phyloP scores from a whole-genome alignment of 2,329 filamentous ascomycete genomes.

The Pseudofabraea citricarpa region DNA sequence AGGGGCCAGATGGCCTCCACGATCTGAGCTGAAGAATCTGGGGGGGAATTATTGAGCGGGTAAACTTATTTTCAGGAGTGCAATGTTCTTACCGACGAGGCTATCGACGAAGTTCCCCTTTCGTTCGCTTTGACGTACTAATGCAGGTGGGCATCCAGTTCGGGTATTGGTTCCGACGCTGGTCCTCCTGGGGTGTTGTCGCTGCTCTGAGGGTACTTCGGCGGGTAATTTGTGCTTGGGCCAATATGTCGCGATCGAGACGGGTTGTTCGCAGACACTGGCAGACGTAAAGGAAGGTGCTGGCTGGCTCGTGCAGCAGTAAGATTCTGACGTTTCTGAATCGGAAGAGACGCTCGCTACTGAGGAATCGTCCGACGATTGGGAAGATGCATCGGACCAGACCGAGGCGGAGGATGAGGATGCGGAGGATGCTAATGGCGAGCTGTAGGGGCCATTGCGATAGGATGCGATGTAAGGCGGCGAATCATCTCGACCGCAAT shows the following conservation, averaged over 20 bases:
- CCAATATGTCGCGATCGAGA: slow-evolving; percentile 24
- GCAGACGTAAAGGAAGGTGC: slow-evolving; percentile 28
- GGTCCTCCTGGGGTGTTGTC: slow-evolving; percentile 59
- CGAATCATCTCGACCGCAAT: slow-evolving; percentile 47
- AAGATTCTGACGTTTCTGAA: slow-evolving; percentile 42
- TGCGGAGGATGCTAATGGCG: slow-evolving; percentile 67
- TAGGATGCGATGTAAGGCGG: slow-evolving; percentile 45
- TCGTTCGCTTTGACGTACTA: slow-evolving; percentile 83
- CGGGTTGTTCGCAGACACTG: slow-evolving; percentile 25
- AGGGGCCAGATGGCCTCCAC: slow-evolving; percentile 96
- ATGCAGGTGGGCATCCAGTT: slow-evolving; percentile 63
- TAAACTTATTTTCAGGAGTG: slow-evolving; percentile 24
- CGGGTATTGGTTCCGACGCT: slow-evolving; percentile 48
- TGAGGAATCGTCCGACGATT: slow-evolving; percentile 65
- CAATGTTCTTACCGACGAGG: slow-evolving; percentile 79
- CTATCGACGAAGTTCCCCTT: slow-evolving; percentile 95
- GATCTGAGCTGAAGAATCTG: slow-evolving; percentile 96
- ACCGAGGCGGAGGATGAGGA: slow-evolving; percentile 73
- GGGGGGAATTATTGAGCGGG: slow-evolving; percentile 31
- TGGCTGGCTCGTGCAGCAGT: slow-evolving; percentile 29
- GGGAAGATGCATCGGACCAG: slow-evolving; percentile 69
- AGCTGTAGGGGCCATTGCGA: slow-evolving; percentile 58
- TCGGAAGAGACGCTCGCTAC: slow-evolving; percentile 51
- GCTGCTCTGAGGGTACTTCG: slow-evolving; percentile 54
- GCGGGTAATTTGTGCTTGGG: slow-evolving; percentile 30